Evolutionary conservation across 768 basidiomycete species (phyloP).

Genomic region (Tricholoma matsutake): DNA sequence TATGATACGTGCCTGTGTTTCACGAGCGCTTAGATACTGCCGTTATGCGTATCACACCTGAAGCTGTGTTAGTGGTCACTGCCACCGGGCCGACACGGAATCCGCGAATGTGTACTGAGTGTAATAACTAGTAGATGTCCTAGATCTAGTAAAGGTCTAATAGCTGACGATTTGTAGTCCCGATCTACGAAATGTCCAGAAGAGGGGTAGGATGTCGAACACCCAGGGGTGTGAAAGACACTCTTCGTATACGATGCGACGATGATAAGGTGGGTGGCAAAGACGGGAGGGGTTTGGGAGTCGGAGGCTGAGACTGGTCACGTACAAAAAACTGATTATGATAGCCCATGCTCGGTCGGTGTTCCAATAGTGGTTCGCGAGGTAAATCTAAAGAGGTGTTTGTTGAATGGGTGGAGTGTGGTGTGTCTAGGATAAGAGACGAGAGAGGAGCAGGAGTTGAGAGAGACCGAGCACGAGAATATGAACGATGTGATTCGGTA

Average conservation of each 20-base stretch:
- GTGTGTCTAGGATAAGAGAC: constrained; percentile 7
- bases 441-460: constrained; percentile 9
- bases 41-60: neutral
- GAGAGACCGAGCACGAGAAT: neutral
- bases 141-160: neutral
- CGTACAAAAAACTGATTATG: constrained; percentile 20
- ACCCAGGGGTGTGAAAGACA: neutral
- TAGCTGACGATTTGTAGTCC: neutral
- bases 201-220: neutral
- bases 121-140: neutral
- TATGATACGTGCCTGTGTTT: neutral
- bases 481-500: neutral
- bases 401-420: neutral
- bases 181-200: neutral
- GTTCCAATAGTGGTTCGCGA: neutral
- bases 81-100: too few relatives aligned
- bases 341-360: constrained; percentile 17
- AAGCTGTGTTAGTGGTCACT: too few relatives aligned
- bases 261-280: neutral
- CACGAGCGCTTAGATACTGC: neutral
- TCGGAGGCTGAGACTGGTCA: neutral
- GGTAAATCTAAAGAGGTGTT: neutral
- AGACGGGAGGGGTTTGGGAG: neutral
- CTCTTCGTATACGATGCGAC: neutral
- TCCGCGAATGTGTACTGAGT: too few relatives aligned